Evolutionary conservation across 345 rosid genomes (phyloP), one percentile per base, ranked within the genome.

Genomic region (Corchorus olitorius): DNA sequence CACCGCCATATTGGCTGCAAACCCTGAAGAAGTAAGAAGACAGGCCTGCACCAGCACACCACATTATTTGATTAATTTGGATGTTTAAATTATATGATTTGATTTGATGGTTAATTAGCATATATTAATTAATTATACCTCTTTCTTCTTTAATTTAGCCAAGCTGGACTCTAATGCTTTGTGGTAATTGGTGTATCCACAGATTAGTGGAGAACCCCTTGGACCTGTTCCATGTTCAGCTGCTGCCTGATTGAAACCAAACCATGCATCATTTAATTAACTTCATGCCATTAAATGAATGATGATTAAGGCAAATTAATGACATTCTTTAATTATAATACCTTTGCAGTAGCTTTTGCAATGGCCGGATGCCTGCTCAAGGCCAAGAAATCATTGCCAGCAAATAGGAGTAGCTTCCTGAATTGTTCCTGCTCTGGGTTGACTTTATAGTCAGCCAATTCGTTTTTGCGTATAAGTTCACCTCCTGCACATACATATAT

Each of bases 1-100:
- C 65, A 84, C 80, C 35, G 98, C 98, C 99, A 90, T 90, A 79
- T 95, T 95, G 55, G 99, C 98, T 68, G 94, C 78, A 86, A 90
- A 95, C 10, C 98, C 99, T 76, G 93, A 82, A 58, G 99, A 94
- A 85, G 97, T 93, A 72, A 93, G 94, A 87, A 95, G 97, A 86
- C 97, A 93, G 62, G 92, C 99, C 98, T 93, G 78, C 4, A 67
- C 27, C 65, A 79, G 73, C 73, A 68, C 9, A 39, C 43, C 27
- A 27, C 27, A 27, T 27, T 27, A 27, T 27, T 27, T 27, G 27
- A 27, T 27, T 27, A 27, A 27, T 27, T 27, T 27, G 27, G 27
- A 27, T 27, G 27, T 27, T 27, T 27, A 27, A 27, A 27, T 27
- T 27, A 27, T 27, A 27, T 27, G 27, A 27, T 27, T 27, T 27